Percentiles rank a stretch among this genome's conserved stretches.
phyloP scores from a whole-genome alignment of 768 basidiomycete genomes.

The Hygrocybe coccinea region DNA sequence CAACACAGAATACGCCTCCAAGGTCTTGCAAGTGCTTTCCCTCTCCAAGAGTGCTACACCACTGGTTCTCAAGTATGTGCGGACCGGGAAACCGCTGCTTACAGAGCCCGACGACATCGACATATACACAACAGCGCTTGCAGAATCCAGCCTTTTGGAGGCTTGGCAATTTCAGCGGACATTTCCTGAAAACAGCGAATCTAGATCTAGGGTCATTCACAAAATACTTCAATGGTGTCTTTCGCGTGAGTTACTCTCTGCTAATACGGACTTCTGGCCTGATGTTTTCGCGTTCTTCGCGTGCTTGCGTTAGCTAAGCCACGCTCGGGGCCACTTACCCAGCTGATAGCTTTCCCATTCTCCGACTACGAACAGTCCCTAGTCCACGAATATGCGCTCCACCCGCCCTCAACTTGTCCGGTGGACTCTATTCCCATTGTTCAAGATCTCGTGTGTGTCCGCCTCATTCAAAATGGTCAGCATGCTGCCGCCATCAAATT shows the following conservation, averaged over 20 bases:
- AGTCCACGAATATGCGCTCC: conserved; percentile 53
- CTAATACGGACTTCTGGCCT: background rate
- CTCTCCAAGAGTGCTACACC: conserved; percentile 43
- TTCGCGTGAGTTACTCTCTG: conserved; percentile 48
- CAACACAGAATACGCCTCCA: conserved; percentile 72
- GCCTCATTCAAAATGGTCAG: conserved; percentile 68
- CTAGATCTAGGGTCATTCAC: conserved; percentile 49
- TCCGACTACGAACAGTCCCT: conserved; percentile 58
- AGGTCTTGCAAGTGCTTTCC: conserved; percentile 66
- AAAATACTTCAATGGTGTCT: conserved; percentile 67
- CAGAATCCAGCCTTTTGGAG: conserved; percentile 57
- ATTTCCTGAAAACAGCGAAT: conserved; percentile 55
- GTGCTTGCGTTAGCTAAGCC: conserved; percentile 46
- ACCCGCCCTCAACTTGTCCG: conserved; percentile 47
- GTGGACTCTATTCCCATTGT: conserved; percentile 50
- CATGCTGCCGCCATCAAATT: conserved; percentile 71
- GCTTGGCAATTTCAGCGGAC: conserved; percentile 75
- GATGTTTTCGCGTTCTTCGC: conserved; percentile 5
- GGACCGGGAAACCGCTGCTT: conserved; percentile 68
- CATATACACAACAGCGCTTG: conserved; percentile 63
- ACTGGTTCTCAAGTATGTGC: conserved; percentile 68
- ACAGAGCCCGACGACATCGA: conserved; percentile 67
- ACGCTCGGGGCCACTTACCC: conserved; percentile 50
- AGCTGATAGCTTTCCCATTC: conserved; percentile 63
- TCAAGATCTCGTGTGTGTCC: conserved; percentile 75